phyloP scores from a whole-genome alignment of 1,284 basidiomycete species.

The Pseudozyma tsukubaensis region DNA sequence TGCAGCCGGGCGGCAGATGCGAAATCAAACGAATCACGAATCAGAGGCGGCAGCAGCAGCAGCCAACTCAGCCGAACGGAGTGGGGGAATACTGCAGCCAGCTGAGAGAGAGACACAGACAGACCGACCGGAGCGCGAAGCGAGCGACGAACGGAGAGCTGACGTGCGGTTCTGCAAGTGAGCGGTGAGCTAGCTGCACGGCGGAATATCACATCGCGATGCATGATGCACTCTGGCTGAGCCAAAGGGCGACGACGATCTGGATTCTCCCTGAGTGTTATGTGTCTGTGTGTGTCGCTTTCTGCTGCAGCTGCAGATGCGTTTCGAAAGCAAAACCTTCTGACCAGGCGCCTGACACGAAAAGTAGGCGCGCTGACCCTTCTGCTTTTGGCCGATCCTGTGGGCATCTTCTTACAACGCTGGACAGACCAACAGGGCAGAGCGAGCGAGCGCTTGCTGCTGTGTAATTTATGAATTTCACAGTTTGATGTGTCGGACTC shows the following conservation, averaged over 20 bases:
- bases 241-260: not conserved
- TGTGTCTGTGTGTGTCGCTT: not conserved
- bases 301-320: not conserved
- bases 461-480: too few relatives aligned
- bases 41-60: not conserved
- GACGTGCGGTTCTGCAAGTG: too few relatives aligned
- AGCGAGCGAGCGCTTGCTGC: too few relatives aligned
- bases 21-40: slow-evolving; percentile 26
- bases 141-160: not conserved
- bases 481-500: too few relatives aligned
- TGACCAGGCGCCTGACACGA: too few relatives aligned
- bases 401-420: too few relatives aligned
- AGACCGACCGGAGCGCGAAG: not conserved
- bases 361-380: too few relatives aligned
- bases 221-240: not conserved
- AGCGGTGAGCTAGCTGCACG: not conserved
- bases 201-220: slow-evolving; percentile 2
- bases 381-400: too few relatives aligned
- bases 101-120: not conserved
- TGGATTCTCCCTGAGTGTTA: not conserved
- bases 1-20: slow-evolving; percentile 34
- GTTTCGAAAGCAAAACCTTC: too few relatives aligned
- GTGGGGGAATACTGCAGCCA: slow-evolving; percentile 2
- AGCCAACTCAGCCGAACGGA: slow-evolving; percentile 12
- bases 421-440: too few relatives aligned